phyloP scores from a whole-genome alignment of 345 rosid genomes.

The Syzygium aromaticum region DNA sequence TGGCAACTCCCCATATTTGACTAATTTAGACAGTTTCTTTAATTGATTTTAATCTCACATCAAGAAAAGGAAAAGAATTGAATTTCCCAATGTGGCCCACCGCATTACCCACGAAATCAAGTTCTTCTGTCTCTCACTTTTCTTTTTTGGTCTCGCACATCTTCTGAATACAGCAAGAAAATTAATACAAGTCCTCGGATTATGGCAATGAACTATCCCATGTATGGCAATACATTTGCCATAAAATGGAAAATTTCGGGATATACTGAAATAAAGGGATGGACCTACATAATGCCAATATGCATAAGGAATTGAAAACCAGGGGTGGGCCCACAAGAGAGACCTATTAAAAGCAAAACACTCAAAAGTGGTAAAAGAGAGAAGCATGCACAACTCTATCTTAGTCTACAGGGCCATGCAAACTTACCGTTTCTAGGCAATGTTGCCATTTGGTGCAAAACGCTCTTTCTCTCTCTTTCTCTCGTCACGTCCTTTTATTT shows the following conservation, averaged over 20 bases:
- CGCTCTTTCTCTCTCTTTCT: constrained; percentile 8
- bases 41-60: background rate
- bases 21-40: background rate
- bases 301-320: background rate
- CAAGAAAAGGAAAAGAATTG: background rate
- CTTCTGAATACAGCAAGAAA: background rate
- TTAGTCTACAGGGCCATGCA: constrained; percentile 44
- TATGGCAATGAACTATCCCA: constrained; percentile 5
- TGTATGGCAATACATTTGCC: constrained; percentile 8
- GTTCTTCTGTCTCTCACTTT: background rate
- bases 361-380: constrained; percentile 9
- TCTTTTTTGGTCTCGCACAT: background rate
- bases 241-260: constrained; percentile 13
- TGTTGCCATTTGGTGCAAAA: constrained; percentile 18
- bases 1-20: background rate
- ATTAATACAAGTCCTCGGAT: background rate
- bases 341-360: background rate
- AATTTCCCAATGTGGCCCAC: background rate
- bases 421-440: constrained; percentile 39
- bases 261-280: background rate
- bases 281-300: background rate
- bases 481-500: constrained; percentile 7
- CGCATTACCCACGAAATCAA: background rate
- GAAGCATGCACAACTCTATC: constrained; percentile 14
- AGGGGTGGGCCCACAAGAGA: background rate